phyloP scores from a whole-genome alignment of 2,329 filamentous ascomycete species.

The Ophiostoma perfectum region DNA sequence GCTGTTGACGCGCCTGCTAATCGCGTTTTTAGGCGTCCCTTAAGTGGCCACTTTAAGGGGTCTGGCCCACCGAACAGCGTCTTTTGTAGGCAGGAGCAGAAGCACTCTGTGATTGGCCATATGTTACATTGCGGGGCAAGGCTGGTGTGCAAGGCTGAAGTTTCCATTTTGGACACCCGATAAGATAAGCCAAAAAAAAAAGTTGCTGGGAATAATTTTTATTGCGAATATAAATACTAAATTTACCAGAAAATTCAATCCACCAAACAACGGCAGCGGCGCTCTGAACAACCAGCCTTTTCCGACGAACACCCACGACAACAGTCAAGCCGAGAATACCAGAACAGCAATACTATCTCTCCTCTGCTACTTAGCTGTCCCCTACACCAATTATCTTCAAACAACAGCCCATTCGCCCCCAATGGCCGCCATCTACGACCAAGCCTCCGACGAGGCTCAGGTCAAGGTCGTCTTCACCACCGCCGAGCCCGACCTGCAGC shows the following conservation, averaged over 20 bases:
- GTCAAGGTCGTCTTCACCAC: constrained; percentile 65
- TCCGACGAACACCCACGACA: neutral
- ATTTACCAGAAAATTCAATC: constrained; percentile 16
- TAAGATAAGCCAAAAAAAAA: constrained; percentile 27
- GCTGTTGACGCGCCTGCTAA: constrained; percentile 13
- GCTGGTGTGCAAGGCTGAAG: constrained; percentile 22
- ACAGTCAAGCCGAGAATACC: neutral
- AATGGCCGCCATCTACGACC: constrained; percentile 27
- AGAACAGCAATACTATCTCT: neutral
- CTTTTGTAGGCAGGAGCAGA: neutral
- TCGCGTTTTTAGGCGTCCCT: constrained; percentile 11
- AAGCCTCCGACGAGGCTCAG: constrained; percentile 40
- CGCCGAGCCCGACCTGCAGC: constrained; percentile 53
- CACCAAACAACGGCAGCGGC: constrained; percentile 7
- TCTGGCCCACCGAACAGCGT: constrained; percentile 2
- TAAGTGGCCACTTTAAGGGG: constrained; percentile 14
- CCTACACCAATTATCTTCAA: too few species aligned
- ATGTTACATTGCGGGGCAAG: constrained; percentile 22
- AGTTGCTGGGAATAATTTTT: constrained; percentile 10
- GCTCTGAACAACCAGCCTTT: neutral
- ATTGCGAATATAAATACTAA: neutral
- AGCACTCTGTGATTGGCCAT: constrained; percentile 12
- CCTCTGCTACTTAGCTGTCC: neutral
- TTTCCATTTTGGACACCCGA: constrained; percentile 11
- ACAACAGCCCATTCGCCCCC: neutral